phyloP scores from a whole-genome alignment of 2,329 filamentous ascomycete species.

The Aspergillus cejpii region DNA sequence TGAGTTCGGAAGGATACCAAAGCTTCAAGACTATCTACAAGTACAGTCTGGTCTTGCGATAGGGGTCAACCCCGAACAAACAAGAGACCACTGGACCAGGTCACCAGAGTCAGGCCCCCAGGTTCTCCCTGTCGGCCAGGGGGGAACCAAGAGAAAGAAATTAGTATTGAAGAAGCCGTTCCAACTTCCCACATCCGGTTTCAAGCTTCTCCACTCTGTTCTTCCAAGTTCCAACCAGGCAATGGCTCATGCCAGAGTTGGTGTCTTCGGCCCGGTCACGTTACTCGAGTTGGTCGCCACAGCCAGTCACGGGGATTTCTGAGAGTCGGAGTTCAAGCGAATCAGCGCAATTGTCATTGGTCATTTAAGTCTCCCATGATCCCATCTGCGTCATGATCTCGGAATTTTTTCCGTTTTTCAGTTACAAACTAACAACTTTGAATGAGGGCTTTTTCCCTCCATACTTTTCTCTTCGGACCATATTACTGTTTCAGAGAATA shows the following conservation, averaged over 20 bases:
- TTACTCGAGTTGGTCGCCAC: slow-evolving; percentile 15
- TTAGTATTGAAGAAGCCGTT: slow-evolving; percentile 9
- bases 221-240: neutral
- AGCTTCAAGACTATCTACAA: no score
- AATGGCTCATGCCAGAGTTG: slow-evolving; percentile 5
- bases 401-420: slow-evolving; percentile 3
- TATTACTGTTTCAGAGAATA: neutral
- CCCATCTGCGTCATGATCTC: slow-evolving; percentile 4
- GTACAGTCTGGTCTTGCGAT: no score
- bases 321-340: slow-evolving; percentile 1
- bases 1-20: no score
- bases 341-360: slow-evolving; percentile 7
- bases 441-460: neutral
- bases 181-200: slow-evolving; percentile 8
- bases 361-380: no score
- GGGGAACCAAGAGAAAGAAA: neutral
- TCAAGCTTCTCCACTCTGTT: neutral
- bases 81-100: no score
- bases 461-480: neutral
- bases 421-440: no score
- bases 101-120: no score
- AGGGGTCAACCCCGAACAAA: no score
- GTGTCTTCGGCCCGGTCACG: slow-evolving; percentile 24
- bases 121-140: neutral
- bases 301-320: slow-evolving; percentile 4